A percentile compares a stretch with the other conserved stretches of the same genome.
phyloP scores from a whole-genome alignment of 345 rosid species.

The Hibiscus tridactylites region DNA sequence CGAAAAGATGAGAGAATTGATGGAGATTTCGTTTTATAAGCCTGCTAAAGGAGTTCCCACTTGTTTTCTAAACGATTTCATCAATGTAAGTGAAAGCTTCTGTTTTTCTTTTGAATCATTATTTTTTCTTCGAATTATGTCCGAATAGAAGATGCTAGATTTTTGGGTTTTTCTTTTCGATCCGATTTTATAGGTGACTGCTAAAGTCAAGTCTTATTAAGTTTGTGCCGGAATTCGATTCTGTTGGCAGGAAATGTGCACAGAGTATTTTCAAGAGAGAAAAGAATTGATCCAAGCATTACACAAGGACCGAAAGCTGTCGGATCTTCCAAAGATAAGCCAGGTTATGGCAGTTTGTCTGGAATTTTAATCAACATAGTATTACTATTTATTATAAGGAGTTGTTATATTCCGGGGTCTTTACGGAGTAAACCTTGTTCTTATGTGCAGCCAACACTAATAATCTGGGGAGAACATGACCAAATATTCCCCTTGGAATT shows the following conservation, averaged over 20 bases:
- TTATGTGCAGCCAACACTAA: constrained; percentile 47
- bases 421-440: constrained; percentile 1
- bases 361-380: no score
- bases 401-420: background rate
- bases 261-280: constrained; percentile 27
- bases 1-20: constrained; percentile 39
- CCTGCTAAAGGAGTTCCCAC: constrained; percentile 50
- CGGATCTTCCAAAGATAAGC: constrained; percentile 61
- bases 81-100: constrained; percentile 25
- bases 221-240: background rate
- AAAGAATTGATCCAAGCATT: constrained; percentile 57
- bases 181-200: no score
- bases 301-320: constrained; percentile 58
- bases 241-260: constrained; percentile 69
- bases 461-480: constrained; percentile 86
- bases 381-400: no score
- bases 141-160: no score
- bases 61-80: constrained; percentile 72
- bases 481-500: constrained; percentile 70
- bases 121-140: background rate
- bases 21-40: constrained; percentile 47
- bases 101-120: background rate
- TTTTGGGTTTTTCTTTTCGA: no score
- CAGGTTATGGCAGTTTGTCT: constrained; percentile 34
- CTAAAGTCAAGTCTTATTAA: background rate